phyloP scores from a whole-genome alignment of 202 grass and related monocot species.

The Setaria italica region DNA sequence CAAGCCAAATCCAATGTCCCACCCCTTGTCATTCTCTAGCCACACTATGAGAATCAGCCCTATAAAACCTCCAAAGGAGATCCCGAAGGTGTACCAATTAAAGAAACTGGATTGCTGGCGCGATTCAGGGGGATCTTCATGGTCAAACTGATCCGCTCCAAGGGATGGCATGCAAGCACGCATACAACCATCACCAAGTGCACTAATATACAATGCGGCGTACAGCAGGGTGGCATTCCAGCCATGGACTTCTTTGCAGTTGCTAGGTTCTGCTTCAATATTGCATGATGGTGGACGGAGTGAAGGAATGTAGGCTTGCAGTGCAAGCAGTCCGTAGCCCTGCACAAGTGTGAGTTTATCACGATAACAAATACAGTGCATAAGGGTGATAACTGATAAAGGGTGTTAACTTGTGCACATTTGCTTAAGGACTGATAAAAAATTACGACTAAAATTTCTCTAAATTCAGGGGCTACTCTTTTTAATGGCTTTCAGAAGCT shows the following conservation, averaged over 20 bases:
- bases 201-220: slow-evolving; percentile 50
- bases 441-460: not conserved
- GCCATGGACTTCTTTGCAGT: slow-evolving; percentile 54
- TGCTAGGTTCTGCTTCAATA: slow-evolving; percentile 42
- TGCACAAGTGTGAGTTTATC: slow-evolving; percentile 39
- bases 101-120: slow-evolving; percentile 71
- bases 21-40: slow-evolving; percentile 70
- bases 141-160: slow-evolving; percentile 79
- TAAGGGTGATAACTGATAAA: not conserved
- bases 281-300: slow-evolving; percentile 62
- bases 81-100: slow-evolving; percentile 78
- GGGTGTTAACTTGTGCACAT: not conserved
- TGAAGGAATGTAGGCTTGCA: slow-evolving; percentile 66
- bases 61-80: slow-evolving; percentile 68
- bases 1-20: slow-evolving; percentile 64
- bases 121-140: slow-evolving; percentile 52
- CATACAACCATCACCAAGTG: slow-evolving; percentile 67
- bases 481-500: not conserved
- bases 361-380: slow-evolving; percentile 20
- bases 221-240: slow-evolving; percentile 48
- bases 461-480: not conserved
- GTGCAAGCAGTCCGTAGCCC: slow-evolving; percentile 69
- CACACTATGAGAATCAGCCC: slow-evolving; percentile 74
- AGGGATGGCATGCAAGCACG: slow-evolving; percentile 71
- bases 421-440: slow-evolving; percentile 7